Base-by-base conservation (phyloP, 352 stramenopile species). In the Phytophthora citricola region DNA sequence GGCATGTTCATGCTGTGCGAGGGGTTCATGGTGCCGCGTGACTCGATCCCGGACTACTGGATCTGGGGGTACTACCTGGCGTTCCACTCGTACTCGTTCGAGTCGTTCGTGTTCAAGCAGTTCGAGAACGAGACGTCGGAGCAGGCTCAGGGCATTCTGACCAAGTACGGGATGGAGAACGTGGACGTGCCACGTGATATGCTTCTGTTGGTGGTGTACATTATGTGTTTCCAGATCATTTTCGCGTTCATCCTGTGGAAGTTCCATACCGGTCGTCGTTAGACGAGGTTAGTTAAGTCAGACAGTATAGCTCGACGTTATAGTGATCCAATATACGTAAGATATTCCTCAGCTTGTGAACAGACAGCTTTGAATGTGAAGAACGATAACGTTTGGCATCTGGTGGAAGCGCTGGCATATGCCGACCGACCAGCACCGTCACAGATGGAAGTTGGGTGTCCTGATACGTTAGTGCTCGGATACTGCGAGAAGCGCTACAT, bases 171-270 rank as follows among this genome's bases (percentile, higher is more conserved):
- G 55, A 83, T 90, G 76, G 65, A 73, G 34, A 14, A 85, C 41
- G 78, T 88, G 14, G 49, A 88, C 29, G 71, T 88, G 10, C 8
- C 47, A 0, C 43, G 58, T 10, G 69, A 89, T 43, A 85, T 89
- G 80, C n/a, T 60, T 20, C 66, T 84, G 2, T 63, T 89, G 7
- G 66, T 65, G 4, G 62, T 17, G 0, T 86, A 83, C 40, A 56
- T 53, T 14, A 40, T 77, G 2, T 76, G 26, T 1, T 68, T 89
- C 11, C 75, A 89, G 48, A 54, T 73, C 20, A 63, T 75, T 6
- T 53, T 65, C 29, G 51, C 70, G 22, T 61, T 83, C 7, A 71
- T 67, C 41, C 11, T 75, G 15, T 63, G 66, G 47, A 65, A 65
- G 31, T 65, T 58, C 57, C 57, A 65, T 38, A 65, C 57, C 4